Conservation (phyloP, 495 filamentous ascomycete species). For the Trichoderma gamsii region DNA sequence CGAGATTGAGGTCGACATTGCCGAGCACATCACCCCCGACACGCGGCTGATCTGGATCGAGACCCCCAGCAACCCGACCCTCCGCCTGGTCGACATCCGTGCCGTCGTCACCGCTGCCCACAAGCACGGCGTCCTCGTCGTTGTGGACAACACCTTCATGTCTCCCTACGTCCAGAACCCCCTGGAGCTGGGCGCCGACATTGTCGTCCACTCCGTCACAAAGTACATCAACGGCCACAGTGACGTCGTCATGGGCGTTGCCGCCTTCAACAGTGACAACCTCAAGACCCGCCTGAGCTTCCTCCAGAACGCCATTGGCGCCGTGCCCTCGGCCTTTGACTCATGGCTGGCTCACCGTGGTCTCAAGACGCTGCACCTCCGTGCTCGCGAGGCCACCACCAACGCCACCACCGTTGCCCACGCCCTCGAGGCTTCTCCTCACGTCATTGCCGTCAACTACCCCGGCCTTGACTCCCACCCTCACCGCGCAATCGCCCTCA, state of each 20-base stretch:
- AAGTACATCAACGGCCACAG: constrained; percentile 99
- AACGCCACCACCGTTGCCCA: constrained; percentile 76
- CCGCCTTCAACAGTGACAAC: constrained; percentile 84
- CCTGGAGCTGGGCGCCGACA: constrained; percentile 88
- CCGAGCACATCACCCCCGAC: constrained; percentile 72
- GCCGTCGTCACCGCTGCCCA: constrained; percentile 78
- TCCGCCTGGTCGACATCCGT: constrained; percentile 85
- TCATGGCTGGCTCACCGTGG: constrained; percentile 98
- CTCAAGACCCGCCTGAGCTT: constrained; percentile 75
- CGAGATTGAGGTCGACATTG: constrained; percentile 79
- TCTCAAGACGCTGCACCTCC: constrained; percentile 92
- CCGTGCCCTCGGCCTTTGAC: constrained; percentile 91
- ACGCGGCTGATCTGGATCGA: constrained; percentile 99
- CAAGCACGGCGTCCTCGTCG: constrained; percentile 81
- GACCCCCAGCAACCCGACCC: constrained; percentile 86
- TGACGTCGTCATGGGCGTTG: constrained; percentile 97
- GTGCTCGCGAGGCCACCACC: constrained; percentile 71
- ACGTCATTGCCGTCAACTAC: constrained; percentile 88
- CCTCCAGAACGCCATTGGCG: constrained; percentile 96
- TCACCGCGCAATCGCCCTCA: constrained; percentile 73
- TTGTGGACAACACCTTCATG: constrained; percentile 98
- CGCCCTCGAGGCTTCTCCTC: constrained; percentile 70
- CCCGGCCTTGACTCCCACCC: constrained; percentile 82
- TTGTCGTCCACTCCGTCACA: constrained; percentile 98
- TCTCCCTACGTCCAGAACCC: constrained; percentile 96